A percentile compares a stretch with the other conserved stretches of the same genome.
phyloP scores from a whole-genome alignment of 208 protist genomes.

The Crithidia expoeki region DNA sequence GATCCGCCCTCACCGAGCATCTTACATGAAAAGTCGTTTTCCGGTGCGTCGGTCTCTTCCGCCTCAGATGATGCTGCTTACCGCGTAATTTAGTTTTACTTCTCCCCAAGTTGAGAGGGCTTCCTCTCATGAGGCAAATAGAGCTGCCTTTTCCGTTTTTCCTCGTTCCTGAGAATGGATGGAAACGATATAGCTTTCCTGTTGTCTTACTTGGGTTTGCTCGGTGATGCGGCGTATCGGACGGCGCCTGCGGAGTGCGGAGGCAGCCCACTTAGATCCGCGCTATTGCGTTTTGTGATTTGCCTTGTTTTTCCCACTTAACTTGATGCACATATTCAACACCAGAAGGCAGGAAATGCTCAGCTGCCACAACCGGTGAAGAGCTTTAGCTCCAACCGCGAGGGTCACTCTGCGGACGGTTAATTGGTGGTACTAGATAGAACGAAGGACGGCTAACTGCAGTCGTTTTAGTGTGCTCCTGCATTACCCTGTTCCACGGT shows the following conservation, averaged over 20 bases:
- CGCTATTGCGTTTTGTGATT: background rate
- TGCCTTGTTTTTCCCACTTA: slow-evolving; percentile 4
- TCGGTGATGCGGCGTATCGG: background rate
- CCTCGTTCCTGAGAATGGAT: background rate
- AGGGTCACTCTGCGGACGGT: too few relatives aligned
- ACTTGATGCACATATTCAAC: background rate
- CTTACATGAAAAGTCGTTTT: slow-evolving; percentile 17
- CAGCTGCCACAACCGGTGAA: background rate
- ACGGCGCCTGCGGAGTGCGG: background rate
- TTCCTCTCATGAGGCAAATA: too few relatives aligned
- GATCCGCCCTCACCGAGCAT: slow-evolving; percentile 31
- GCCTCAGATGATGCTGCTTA: background rate
- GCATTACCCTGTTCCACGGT: too few relatives aligned
- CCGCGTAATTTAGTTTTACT: slow-evolving; percentile 1
- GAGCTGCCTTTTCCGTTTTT: background rate
- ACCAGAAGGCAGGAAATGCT: background rate
- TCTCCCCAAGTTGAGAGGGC: too few relatives aligned
- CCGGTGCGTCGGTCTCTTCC: slow-evolving; percentile 16
- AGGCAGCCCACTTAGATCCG: background rate
- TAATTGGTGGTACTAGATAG: too few relatives aligned
- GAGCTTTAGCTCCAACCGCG: too few relatives aligned
- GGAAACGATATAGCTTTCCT: background rate
- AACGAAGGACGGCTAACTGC: too few relatives aligned
- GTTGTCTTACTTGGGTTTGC: background rate
- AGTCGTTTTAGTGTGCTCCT: too few relatives aligned